phyloP scores from a whole-genome alignment of 768 basidiomycete genomes.

The Lactarius tabidus region DNA sequence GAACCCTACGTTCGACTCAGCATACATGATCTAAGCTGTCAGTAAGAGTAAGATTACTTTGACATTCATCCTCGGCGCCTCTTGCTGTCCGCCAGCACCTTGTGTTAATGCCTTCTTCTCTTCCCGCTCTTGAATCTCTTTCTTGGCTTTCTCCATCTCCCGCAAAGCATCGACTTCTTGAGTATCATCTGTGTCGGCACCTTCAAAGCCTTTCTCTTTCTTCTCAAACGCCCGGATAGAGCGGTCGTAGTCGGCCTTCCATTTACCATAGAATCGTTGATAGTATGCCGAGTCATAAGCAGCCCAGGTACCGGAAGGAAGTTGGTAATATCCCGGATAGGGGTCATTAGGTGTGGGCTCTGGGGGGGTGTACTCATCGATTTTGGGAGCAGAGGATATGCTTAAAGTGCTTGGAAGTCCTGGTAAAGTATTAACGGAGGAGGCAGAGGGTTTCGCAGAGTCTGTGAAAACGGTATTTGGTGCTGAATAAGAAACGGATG shows the following conservation, averaged over 20 bases:
- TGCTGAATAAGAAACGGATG: background rate
- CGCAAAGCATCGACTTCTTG: conserved; percentile 59
- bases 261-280: conserved; percentile 60
- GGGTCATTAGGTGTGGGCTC: conserved; percentile 70
- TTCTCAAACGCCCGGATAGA: conserved; percentile 74
- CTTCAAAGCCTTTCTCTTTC: conserved; percentile 65
- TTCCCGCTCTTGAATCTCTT: conserved; percentile 70
- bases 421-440: conserved; percentile 17
- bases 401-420: conserved; percentile 25
- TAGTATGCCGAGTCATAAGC: conserved; percentile 71
- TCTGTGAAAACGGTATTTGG: conserved; percentile 6
- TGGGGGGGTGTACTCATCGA: conserved; percentile 67
- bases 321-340: conserved; percentile 84
- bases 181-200: conserved; percentile 50
- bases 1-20: conserved; percentile 47
- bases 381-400: conserved; percentile 62
- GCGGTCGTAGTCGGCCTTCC: conserved; percentile 67
- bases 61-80: conserved; percentile 78
- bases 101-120: conserved; percentile 71
- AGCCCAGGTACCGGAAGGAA: conserved; percentile 77
- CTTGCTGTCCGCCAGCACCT: conserved; percentile 50
- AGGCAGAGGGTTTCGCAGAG: conserved; percentile 25
- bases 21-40: background rate
- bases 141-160: conserved; percentile 76
- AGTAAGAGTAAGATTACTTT: conserved; percentile 44